Base-by-base conservation (phyloP, 2,329 filamentous ascomycete genomes). In the Teratosphaeria zuluensis region DNA sequence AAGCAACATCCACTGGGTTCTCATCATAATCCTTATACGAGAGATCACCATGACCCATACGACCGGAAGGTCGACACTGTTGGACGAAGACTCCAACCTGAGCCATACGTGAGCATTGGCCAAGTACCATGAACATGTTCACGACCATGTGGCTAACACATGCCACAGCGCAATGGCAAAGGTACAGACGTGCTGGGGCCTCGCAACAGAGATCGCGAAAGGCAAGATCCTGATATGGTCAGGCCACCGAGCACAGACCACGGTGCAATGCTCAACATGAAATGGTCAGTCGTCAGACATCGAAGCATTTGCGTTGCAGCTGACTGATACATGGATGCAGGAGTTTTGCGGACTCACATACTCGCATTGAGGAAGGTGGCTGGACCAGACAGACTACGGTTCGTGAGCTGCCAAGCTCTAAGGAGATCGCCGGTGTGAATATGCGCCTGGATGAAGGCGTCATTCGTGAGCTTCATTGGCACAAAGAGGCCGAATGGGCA, bases 401-500 rank as follows among this genome's bases (percentile, higher is more conserved):
- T 16, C 80, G 83, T 33, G 84, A 88, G 72, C 77, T 89, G 2
- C 79, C 81, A 33, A 81, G 81, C 7, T 87, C 84, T 64, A 78
- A 83, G n/a, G 85, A 90, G 69, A 80, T 91, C 52, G 88, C 88
- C 1, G 84, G 85, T 48, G 88, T 90, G 57, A 89, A 91, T 70
- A 91, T 91, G 88, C 82, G 87, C 11, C 81, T 91, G 2, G 87
- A 86, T 46, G 75, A 83, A 62, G 86, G 87, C 38, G 87, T 86
- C 33, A 89, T 89, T 65, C 85, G 88, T 31, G 88, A 91, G 70
- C 78, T 91, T 8, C 88, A 91, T 69, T 91, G 88, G 88, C 88
- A 91, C 76, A 89, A 88, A 65, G 85, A 89, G 70, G 87, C 86
- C 42, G 88, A 91, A 68, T 90, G 88, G 87, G 86, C 85, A 0